A percentile compares a stretch with the other conserved stretches of the same genome.
Evolutionary conservation across 2,329 filamentous ascomycete genomes (phyloP).

Genomic region (Neodidymelliopsis sp.): DNA sequence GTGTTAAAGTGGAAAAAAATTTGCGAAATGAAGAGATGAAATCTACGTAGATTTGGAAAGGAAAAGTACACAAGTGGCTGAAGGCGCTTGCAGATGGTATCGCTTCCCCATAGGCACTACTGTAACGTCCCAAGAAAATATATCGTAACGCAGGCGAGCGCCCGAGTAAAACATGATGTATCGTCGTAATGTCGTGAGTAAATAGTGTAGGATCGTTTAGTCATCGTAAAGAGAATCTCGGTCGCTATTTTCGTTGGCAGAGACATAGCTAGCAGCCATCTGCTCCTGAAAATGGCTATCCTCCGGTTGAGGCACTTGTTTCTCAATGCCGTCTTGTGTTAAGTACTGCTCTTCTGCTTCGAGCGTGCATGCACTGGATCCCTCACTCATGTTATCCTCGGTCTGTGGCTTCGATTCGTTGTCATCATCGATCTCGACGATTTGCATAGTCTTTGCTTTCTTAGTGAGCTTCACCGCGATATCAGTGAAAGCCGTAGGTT

Average conservation of each 20-base stretch:
- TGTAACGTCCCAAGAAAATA: too few species aligned
- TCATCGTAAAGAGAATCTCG: conserved; percentile 33
- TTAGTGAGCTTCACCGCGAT: conserved; percentile 42
- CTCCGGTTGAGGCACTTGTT: conserved; percentile 11
- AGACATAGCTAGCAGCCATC: conserved; percentile 25
- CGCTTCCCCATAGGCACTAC: too few species aligned
- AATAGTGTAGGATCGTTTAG: conserved; percentile 16
- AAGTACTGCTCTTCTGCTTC: neutral
- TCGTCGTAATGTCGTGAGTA: too few species aligned
- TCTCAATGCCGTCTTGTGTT: conserved; percentile 10
- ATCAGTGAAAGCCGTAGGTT: conserved; percentile 58
- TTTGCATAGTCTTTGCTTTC: conserved; percentile 27
- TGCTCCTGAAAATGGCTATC: conserved; percentile 36
- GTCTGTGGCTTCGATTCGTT: neutral
- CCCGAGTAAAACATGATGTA: too few species aligned
- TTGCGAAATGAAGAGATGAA: too few species aligned
- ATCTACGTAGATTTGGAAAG: too few species aligned
- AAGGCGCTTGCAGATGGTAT: too few species aligned
- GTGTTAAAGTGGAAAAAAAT: too few species aligned
- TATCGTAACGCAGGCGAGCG: too few species aligned
- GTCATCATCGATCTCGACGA: conserved; percentile 18
- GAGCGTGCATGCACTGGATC: neutral
- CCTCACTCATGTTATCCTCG: conserved; percentile 2
- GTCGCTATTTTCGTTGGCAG: conserved; percentile 20
- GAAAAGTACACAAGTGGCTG: too few species aligned